phyloP scores from a whole-genome alignment of 2,329 filamentous ascomycete genomes.

The Colletotrichum echinochloae region DNA sequence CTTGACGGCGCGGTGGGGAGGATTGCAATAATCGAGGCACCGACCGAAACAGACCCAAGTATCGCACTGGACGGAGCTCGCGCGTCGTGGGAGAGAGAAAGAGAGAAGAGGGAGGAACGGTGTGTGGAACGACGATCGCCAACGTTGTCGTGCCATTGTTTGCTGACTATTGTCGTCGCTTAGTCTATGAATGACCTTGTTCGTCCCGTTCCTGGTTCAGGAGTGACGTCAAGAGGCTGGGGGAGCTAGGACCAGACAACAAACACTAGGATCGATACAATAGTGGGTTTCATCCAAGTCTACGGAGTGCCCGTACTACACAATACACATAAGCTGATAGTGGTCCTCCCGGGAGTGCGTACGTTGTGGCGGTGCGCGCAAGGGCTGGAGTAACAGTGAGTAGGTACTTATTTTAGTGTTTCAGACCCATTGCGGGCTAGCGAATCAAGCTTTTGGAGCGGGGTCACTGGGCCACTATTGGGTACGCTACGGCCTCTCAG shows the following conservation, averaged over 20 bases:
- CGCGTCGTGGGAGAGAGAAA: background rate
- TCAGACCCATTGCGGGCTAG: conserved; percentile 29
- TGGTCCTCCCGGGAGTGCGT: no score
- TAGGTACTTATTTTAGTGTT: no score
- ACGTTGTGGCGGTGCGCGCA: no score
- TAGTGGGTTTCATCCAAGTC: no score
- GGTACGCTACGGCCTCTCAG: no score
- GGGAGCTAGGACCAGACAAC: conserved; percentile 15
- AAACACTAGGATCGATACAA: conserved; percentile 18
- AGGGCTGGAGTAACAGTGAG: no score
- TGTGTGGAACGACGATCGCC: background rate
- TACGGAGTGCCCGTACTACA: no score
- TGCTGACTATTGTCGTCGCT: conserved; percentile 24
- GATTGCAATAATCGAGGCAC: conserved; percentile 4
- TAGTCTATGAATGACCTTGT: conserved; percentile 18
- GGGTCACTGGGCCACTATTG: conserved; percentile 2
- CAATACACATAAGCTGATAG: no score
- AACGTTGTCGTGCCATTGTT: conserved; percentile 11
- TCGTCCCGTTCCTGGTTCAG: conserved; percentile 22
- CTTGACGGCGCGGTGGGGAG: background rate
- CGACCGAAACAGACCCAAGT: background rate
- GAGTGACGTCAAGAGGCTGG: conserved; percentile 36
- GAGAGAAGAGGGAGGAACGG: background rate
- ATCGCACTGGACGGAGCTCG: background rate
- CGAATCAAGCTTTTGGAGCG: conserved; percentile 33